These are phyloP conservation scores for Heterobasidion annosum DNA, from an alignment of 1,284 basidiomycete genomes.

Conservation along the genomic window DNA sequence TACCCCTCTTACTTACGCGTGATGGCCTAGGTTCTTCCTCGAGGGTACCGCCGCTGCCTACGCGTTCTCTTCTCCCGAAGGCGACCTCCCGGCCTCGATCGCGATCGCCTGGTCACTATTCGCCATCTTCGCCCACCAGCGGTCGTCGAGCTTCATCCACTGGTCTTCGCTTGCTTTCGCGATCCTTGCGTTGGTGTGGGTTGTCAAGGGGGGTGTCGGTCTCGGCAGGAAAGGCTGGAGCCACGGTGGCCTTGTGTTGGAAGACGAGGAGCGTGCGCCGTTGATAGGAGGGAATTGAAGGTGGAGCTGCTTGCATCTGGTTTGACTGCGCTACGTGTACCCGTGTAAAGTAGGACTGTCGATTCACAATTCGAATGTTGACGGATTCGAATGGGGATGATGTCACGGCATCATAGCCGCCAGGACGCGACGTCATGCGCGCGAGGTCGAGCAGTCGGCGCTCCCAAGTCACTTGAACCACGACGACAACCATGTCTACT, in stretches of 20 bases:
- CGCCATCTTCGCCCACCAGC: constrained; percentile 75
- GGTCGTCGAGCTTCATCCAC: constrained; percentile 68
- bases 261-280: constrained; percentile 83
- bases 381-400: no score
- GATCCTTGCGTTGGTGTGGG: constrained; percentile 78
- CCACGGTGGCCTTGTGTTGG: constrained; percentile 44
- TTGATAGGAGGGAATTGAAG: constrained; percentile 37
- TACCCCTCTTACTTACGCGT: constrained; percentile 5
- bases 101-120: constrained; percentile 80
- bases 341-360: neutral
- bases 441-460: no score
- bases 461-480: neutral
- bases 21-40: constrained; percentile 73
- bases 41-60: constrained; percentile 89
- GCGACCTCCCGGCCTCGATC: constrained; percentile 84
- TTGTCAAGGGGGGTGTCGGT: constrained; percentile 64
- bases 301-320: neutral
- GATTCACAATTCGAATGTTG: neutral
- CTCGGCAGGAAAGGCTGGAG: constrained; percentile 30
- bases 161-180: constrained; percentile 86
- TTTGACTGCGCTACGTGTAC: neutral
- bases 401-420: no score
- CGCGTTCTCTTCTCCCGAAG: constrained; percentile 82
- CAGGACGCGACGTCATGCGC: no score
- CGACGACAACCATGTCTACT: neutral